Conservation (phyloP, 768 basidiomycete genomes). For the Kwoniella bestiolae region DNA sequence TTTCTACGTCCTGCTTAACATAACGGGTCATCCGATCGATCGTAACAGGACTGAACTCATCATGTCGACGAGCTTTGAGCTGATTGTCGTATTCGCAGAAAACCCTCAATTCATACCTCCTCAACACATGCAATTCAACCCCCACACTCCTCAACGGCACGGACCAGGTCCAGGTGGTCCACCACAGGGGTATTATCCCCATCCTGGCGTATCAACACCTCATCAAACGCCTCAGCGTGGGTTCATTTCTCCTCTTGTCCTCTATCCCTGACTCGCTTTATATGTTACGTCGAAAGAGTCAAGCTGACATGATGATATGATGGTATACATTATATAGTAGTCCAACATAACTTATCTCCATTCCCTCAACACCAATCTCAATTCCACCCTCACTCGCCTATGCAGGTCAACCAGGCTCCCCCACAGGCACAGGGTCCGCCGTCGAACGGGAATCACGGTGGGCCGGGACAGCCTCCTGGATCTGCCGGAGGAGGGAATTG, state of each 20-base stretch:
- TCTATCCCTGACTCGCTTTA: background rate
- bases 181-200: conserved; percentile 19
- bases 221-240: conserved; percentile 51
- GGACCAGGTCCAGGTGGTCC: conserved; percentile 31
- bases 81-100: conserved; percentile 2
- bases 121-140: conserved; percentile 45
- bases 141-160: conserved; percentile 34
- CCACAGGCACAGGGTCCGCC: background rate
- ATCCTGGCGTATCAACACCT: conserved; percentile 31
- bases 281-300: background rate
- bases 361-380: conserved; percentile 19
- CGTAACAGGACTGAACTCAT: too few species aligned
- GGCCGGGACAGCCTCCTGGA: background rate
- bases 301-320: background rate
- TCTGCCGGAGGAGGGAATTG: background rate
- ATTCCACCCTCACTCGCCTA: conserved; percentile 10
- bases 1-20: background rate
- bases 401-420: conserved; percentile 13
- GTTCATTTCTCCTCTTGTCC: conserved; percentile 16
- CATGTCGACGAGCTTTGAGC: background rate
- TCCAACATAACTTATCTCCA: conserved; percentile 38
- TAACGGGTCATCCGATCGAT: background rate
- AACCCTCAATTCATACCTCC: conserved; percentile 44
- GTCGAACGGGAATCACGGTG: background rate
- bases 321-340: background rate